phyloP scores from a whole-genome alignment of 805 yeast genomes.

The Ogataea nakhonphanomensis region DNA sequence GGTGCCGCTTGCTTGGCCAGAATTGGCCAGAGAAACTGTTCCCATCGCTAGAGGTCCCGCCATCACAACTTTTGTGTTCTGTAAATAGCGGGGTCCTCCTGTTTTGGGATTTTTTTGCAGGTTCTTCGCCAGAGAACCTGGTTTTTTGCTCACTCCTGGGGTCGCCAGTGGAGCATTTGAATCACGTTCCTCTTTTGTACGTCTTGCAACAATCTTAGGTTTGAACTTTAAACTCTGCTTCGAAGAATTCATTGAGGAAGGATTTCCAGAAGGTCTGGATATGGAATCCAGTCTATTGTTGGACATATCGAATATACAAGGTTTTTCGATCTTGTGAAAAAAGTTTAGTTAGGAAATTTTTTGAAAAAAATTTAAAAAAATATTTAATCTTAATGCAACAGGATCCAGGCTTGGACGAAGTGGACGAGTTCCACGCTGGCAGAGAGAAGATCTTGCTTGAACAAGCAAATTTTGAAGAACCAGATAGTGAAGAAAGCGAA shows the following conservation, averaged over 20 bases:
- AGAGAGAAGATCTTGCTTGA: slow-evolving; percentile 55
- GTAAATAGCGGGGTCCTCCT: slow-evolving; percentile 31
- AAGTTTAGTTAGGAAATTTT: slow-evolving; percentile 3
- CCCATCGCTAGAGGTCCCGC: slow-evolving; percentile 76
- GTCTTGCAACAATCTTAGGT: slow-evolving; percentile 84
- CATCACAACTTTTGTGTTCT: slow-evolving; percentile 60
- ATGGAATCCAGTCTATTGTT: slow-evolving; percentile 9
- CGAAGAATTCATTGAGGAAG: slow-evolving; percentile 18
- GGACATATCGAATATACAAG: not conserved
- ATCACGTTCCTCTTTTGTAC: slow-evolving; percentile 79
- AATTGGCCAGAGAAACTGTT: slow-evolving; percentile 42
- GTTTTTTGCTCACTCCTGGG: slow-evolving; percentile 36
- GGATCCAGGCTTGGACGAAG: slow-evolving; percentile 57
- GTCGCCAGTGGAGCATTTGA: slow-evolving; percentile 55
- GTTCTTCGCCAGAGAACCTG: slow-evolving; percentile 33
- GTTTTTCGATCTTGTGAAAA: not conserved
- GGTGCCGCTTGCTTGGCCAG: slow-evolving; percentile 1
- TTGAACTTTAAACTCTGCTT: slow-evolving; percentile 68
- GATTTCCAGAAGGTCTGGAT: slow-evolving; percentile 6
- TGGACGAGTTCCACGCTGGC: slow-evolving; percentile 62
- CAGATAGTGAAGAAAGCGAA: slow-evolving; percentile 30
- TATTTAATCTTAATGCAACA: slow-evolving; percentile 13
- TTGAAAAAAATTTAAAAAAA: slow-evolving; percentile 12
- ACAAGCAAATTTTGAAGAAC: slow-evolving; percentile 44
- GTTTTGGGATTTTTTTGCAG: slow-evolving; percentile 33